These are phyloP conservation scores for Chaetomium fimeti DNA, from an alignment of 495 filamentous ascomycete genomes.

Conservation along the genomic window DNA sequence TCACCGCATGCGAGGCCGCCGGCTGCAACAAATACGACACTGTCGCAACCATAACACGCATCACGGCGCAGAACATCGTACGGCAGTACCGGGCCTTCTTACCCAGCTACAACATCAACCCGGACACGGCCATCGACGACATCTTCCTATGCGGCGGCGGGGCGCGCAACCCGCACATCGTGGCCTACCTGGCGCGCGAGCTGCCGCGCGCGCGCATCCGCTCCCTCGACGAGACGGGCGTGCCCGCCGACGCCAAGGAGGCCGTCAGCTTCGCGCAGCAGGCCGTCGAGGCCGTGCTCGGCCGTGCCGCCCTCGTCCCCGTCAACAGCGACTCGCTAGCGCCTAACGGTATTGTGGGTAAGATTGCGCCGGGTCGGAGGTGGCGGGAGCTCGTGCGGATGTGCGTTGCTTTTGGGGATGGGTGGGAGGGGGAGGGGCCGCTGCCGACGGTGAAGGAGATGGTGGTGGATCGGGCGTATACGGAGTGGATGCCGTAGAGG, in stretches of 20 bases:
- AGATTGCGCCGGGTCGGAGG: background rate
- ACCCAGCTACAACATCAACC: background rate
- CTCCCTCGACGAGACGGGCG: constrained; percentile 1
- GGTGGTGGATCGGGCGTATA: background rate
- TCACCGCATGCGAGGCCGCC: background rate
- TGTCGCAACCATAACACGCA: background rate
- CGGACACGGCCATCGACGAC: constrained; percentile 3
- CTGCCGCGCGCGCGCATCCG: background rate
- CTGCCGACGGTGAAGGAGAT: background rate
- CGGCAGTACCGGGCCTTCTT: constrained; percentile 1
- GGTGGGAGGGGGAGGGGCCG: background rate
- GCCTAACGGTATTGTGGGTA: background rate
- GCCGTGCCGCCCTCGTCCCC: background rate
- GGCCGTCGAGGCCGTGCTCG: constrained; percentile 1
- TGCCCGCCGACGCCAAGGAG: constrained; percentile 5
- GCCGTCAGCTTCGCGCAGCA: constrained; percentile 5
- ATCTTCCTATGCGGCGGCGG: constrained; percentile 7
- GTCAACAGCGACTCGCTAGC: background rate
- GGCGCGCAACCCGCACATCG: background rate
- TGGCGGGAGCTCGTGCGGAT: background rate
- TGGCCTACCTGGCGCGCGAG: background rate
- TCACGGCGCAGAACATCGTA: background rate
- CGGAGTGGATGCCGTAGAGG: background rate
- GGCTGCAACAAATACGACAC: constrained; percentile 1
- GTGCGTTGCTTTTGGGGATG: background rate